A percentile compares a stretch with the other conserved stretches of the same genome.
Conservation (phyloP, 805 yeast species). For the Vanderwaltozyma tropicalis region DNA sequence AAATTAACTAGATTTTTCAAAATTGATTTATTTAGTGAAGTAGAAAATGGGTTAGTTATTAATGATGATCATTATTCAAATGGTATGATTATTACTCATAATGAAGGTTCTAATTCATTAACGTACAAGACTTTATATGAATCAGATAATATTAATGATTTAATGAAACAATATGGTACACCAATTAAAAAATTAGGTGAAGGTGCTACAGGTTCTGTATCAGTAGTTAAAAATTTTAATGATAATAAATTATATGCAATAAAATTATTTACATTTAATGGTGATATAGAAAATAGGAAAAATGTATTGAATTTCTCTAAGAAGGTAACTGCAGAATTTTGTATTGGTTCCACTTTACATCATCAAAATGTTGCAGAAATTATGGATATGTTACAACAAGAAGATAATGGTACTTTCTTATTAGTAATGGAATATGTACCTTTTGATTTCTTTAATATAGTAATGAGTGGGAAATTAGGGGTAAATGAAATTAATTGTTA, state of each 20-base stretch:
- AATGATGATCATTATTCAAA: background rate
- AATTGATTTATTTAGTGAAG: conserved; percentile 25
- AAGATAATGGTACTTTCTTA: conserved; percentile 50
- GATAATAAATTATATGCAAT: conserved; percentile 64
- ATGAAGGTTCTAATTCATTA: conserved; percentile 1
- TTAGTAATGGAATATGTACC: conserved; percentile 92
- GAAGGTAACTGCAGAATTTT: conserved; percentile 74
- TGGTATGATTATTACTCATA: conserved; percentile 1
- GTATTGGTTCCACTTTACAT: conserved; percentile 65
- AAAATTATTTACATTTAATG: conserved; percentile 47
- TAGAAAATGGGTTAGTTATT: background rate
- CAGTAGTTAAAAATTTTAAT: conserved; percentile 55
- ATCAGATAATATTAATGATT: conserved; percentile 30
- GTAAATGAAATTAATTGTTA: conserved; percentile 66
- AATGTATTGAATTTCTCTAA: conserved; percentile 51
- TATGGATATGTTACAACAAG: conserved; percentile 49
- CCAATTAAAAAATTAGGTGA: conserved; percentile 71
- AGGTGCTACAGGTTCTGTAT: conserved; percentile 94
- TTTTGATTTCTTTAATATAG: conserved; percentile 83
- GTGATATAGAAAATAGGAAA: conserved; percentile 26
- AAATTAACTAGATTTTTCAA: conserved; percentile 43
- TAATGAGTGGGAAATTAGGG: conserved; percentile 78
- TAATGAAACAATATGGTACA: conserved; percentile 59
- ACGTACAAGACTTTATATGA: conserved; percentile 30
- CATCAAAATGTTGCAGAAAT: conserved; percentile 79